Conservation (phyloP, 768 basidiomycete genomes). For the Suillus subaureus region DNA sequence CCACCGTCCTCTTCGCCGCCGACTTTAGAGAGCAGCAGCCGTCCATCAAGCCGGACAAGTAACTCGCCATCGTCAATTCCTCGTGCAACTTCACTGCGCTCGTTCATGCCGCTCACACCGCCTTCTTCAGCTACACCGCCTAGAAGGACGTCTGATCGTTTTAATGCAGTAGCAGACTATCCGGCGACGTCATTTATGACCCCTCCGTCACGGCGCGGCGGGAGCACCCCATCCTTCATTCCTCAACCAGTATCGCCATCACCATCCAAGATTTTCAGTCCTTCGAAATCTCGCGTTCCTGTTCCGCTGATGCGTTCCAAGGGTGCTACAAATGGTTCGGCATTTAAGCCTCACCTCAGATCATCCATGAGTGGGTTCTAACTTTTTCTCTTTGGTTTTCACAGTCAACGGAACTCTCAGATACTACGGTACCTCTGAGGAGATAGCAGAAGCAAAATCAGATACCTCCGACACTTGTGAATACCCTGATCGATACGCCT, state of each 20-base stretch:
- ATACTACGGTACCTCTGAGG: constrained; percentile 37
- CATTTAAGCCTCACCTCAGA: constrained; percentile 51
- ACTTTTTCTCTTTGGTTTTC: constrained; percentile 42
- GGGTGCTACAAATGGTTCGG: constrained; percentile 59
- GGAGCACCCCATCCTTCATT: constrained; percentile 55
- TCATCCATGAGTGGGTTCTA: constrained; percentile 57
- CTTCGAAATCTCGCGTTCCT: constrained; percentile 42
- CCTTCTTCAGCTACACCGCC: constrained; percentile 37
- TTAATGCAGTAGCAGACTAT: constrained; percentile 23
- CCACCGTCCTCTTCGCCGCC: constrained; percentile 15
- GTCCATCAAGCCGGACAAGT: constrained; percentile 18
- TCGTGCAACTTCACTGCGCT: constrained; percentile 41
- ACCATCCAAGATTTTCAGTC: constrained; percentile 31
- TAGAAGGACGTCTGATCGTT: constrained; percentile 31
- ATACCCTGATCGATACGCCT: constrained; percentile 28
- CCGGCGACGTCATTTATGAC: constrained; percentile 42
- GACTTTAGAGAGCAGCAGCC: constrained; percentile 8
- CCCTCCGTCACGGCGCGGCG: constrained; percentile 55
- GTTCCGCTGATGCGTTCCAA: constrained; percentile 30
- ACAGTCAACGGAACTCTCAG: constrained; percentile 42
- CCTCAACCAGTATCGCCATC: constrained; percentile 59
- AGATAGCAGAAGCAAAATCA: constrained; percentile 16
- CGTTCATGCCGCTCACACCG: constrained; percentile 32
- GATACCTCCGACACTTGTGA: constrained; percentile 23
- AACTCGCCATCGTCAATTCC: constrained; percentile 56